Evolutionary conservation across 805 yeast species (phyloP), one percentile per base, ranked within the genome.

Genomic region (Debaryomyces prosopidis): DNA sequence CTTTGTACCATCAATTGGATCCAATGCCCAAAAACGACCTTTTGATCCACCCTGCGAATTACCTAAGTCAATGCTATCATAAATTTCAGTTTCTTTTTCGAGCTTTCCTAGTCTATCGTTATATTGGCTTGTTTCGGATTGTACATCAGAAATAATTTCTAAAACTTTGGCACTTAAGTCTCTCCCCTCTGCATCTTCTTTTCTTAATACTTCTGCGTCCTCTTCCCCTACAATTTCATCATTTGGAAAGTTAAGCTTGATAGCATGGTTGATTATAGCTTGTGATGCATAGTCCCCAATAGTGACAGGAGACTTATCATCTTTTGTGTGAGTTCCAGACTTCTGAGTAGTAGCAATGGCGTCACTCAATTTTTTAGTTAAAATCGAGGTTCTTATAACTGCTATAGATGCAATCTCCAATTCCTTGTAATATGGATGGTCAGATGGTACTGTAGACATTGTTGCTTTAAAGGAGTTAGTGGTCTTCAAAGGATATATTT

Each of bases 1-100:
- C 63, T 72, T 94, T 16, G 99, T 94, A 6, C 99, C 99, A 61
- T 94, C 99, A 50, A 94, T 91, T 33, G 99, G 99, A 60, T 94
- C 99, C 58, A 94, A 71, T 0, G 97, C 96, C 99, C 99, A 94
- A 62, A 89, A 82, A 49, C 99, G 75, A 18, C 96, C 96, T 31
- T 65, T 71, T 27, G 68, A 54, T 4, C 97, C 96, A 44, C 97
- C 98, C 49, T 75, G 63, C 33, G 87, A 87, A 58, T 80, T 76
- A 39, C 99, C 99, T 48, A 75, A 68, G 60, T 90, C 96, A 46
- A 94, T 87, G 19, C 85, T 75, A 5, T 78, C 73, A 52, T 78
- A 77, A 40, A 92, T 75, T 27, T 79, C 75, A 1, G 75, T 72
- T 27, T 77, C 60, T 3, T 73, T 60, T 9, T 57, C 49, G 35